phyloP scores from a whole-genome alignment of 441 rosid species.

The Daphne laureola region DNA sequence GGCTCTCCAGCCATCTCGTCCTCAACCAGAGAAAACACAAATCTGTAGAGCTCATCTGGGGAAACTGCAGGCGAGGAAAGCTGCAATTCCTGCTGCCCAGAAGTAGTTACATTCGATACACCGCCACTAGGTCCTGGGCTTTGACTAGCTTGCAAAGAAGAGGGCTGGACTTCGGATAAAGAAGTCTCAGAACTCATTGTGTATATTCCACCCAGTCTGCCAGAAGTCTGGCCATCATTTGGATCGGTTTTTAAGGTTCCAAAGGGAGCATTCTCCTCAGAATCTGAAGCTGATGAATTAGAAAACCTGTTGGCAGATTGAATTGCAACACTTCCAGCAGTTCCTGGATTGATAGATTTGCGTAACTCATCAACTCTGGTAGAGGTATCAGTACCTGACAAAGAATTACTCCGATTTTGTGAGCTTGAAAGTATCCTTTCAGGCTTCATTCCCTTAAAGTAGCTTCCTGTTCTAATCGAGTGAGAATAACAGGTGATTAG shows the following conservation, averaged over 20 bases:
- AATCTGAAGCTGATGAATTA: constrained; percentile 36
- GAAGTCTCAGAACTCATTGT: constrained; percentile 27
- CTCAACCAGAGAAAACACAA: constrained; percentile 80
- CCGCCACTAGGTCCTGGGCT: constrained; percentile 32
- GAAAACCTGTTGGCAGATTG: constrained; percentile 31
- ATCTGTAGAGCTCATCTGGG: constrained; percentile 85
- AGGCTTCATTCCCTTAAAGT: constrained; percentile 49
- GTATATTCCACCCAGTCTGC: constrained; percentile 29
- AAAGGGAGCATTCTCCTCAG: constrained; percentile 36
- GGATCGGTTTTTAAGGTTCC: constrained; percentile 30
- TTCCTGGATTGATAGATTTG: constrained; percentile 29
- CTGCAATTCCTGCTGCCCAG: constrained; percentile 63
- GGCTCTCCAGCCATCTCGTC: constrained; percentile 85
- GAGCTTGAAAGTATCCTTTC: constrained; percentile 36
- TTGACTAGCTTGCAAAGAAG: constrained; percentile 24
- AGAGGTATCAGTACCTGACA: constrained; percentile 26
- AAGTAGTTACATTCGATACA: constrained; percentile 36
- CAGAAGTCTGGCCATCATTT: constrained; percentile 19
- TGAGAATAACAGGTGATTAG: constrained; percentile 63
- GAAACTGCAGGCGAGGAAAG: constrained; percentile 75
- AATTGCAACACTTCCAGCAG: constrained; percentile 20
- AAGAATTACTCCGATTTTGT: constrained; percentile 22
- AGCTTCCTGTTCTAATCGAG: constrained; percentile 64
- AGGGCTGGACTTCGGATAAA: constrained; percentile 23
- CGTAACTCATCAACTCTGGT: constrained; percentile 28